Base-by-base conservation (phyloP, 2,329 filamentous ascomycete species). In the Ceratocystis alfenasii region DNA sequence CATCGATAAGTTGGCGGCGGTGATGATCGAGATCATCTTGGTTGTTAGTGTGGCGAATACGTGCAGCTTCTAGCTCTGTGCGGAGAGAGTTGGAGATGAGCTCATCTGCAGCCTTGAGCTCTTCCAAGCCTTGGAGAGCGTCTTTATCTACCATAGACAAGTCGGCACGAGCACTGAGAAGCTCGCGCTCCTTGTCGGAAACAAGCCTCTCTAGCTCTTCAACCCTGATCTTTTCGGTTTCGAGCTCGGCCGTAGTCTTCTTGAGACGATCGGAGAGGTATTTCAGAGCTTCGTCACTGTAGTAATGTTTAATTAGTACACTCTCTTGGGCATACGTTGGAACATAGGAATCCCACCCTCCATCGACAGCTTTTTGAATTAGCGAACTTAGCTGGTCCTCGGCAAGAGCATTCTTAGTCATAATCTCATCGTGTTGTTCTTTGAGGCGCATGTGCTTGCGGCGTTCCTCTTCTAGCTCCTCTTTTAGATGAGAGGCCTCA, bases 1-100 rank as follows among this genome's bases (percentile, higher is more conserved):
- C 80, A 50, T 83, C 78, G 69, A 86, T 78, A 28, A 87, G 78
- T 71, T 86, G 83, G 60, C 79, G 78, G 74, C 84, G 82, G 71
- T 83, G 79, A 68, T 80, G 77, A 64, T 85, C 82, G 62, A 78
- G 76, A 72, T 86, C 82, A 65, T 78, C 75, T 68, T 75, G 76
- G 62, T 80, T 73, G 65, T 76, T 73, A 66, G 78, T 78, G 69
- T 80, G 75, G 70, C 83, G 80, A 67, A 76, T 78, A 69, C 83
- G 79, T 69, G 83, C 76, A 33, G 78, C 76, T 64, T 83, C 79
- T 45, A 87, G 78, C 71, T 87, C 84, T 59, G 77, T 77, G 69
- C 80, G 79, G 66, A 87, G 78, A 17, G 83, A 86, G 20, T 78
- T 75, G 17, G 81, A 81, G 67, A 87, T 79, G 68, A 85, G 76